Base-by-base conservation (phyloP, 352 stramenopile genomes). In the Globisporangium cederbergense region DNA sequence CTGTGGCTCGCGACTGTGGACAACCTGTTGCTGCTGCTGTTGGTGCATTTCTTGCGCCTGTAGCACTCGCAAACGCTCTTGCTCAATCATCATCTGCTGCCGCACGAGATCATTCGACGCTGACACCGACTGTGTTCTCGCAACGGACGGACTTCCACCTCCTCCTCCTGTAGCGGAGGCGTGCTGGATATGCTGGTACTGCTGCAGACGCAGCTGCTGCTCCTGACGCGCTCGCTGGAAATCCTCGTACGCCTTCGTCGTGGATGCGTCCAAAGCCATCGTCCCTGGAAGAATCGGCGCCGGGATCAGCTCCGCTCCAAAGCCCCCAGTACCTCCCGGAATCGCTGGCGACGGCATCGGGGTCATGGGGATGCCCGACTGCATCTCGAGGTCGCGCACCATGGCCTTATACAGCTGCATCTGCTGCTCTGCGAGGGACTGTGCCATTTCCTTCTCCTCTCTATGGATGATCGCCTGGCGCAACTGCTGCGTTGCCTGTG, bases 181-280 rank as follows among this genome's bases (percentile, higher is more conserved):
- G 70, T 75, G 43, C 25, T 64, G 47, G 22, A 43, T 40, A 34
- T 72, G 68, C 22, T 81, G 74, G 32, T 72, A 68, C 34, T 89
- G 79, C 58, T 91, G 82, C 34, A 91, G 63, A 14, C 71, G 76
- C 38, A 81, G 66, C 8, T 89, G 67, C 14, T 80, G 75, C 56
- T 86, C 75, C 40, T 79, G 70, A 18, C 78, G 70, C 6, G 76
- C 63, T 1, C 77, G 75, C 60, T 88, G 72, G 16, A 86, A 62
- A 22, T 87, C 77, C 34, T 86, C 68, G 9, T 72, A 66, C 8
- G 20, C 46, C 32, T 50, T 62, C 4, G 52, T 32, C 22, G 58
- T 38, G 0, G 67, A 4, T 43, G 58, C 14, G 3, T 53, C 30
- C 22, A 61, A 11, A 36, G 40, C 32, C 3, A 43, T 42, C 7